phyloP scores from a whole-genome alignment of 2,329 filamentous ascomycete genomes.

The Pseudogymnoascus pannorum region DNA sequence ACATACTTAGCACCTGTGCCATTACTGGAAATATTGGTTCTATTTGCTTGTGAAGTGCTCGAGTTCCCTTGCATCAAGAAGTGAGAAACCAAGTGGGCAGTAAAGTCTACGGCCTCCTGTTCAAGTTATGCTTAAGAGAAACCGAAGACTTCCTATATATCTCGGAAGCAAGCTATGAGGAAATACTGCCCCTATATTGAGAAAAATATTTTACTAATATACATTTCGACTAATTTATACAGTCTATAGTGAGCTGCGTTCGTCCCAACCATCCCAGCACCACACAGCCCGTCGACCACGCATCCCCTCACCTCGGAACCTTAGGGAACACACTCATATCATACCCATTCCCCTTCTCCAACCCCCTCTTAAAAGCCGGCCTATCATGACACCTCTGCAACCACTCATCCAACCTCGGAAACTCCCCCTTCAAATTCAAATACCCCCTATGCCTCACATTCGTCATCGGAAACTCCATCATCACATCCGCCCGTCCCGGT shows the following conservation, averaged over 20 bases:
- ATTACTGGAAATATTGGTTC: not conserved
- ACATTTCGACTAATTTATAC: not conserved
- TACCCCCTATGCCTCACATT: conserved; percentile 25
- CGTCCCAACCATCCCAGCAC: not conserved
- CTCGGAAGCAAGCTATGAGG: not conserved
- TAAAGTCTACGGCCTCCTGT: not conserved
- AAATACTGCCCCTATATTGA: not conserved
- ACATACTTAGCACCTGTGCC: conserved; percentile 2
- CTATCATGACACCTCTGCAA: conserved; percentile 24
- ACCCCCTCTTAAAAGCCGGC: conserved; percentile 27
- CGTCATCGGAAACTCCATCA: conserved; percentile 30
- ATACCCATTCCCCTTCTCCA: conserved; percentile 29
- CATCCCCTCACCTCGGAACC: not conserved
- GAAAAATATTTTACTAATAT: not conserved
- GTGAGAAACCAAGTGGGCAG: not conserved
- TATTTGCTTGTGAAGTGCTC: not conserved
- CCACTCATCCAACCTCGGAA: conserved; percentile 29
- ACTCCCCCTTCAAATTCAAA: conserved; percentile 28
- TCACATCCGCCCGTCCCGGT: conserved; percentile 30
- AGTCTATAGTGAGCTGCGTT: not conserved
- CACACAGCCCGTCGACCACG: not conserved
- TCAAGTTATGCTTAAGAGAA: not conserved
- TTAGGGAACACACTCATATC: conserved; percentile 21
- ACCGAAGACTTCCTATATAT: not conserved
- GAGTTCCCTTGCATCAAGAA: not conserved